Evolutionary conservation across 768 basidiomycete genomes (phyloP).

Genomic region (Lyophyllum decastes): DNA sequence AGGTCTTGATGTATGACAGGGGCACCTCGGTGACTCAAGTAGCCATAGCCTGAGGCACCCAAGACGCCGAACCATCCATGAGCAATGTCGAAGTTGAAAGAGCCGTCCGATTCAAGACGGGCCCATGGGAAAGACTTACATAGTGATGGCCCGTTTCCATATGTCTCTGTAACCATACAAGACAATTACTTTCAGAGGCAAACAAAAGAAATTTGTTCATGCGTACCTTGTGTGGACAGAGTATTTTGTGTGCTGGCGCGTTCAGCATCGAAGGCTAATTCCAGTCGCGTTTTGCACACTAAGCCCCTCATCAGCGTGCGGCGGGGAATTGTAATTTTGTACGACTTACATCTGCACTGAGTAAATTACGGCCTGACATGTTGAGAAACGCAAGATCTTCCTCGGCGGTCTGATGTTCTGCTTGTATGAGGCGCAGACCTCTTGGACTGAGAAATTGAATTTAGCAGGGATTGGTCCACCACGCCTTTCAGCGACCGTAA

Average conservation of each 20-base stretch:
- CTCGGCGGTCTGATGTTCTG: constrained; percentile 8
- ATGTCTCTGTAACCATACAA: too few species aligned
- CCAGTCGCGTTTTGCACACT: constrained; percentile 28
- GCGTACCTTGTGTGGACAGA: constrained; percentile 38
- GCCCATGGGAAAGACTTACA: constrained; percentile 44
- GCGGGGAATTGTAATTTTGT: background rate
- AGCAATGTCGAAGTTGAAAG: constrained; percentile 31
- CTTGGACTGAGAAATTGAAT: constrained; percentile 1
- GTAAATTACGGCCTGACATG: constrained; percentile 24
- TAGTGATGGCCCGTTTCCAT: too few species aligned
- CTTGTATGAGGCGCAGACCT: constrained; percentile 5
- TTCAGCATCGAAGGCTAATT: constrained; percentile 27
- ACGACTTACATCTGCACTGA: constrained; percentile 18
- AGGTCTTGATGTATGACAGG: constrained; percentile 28
- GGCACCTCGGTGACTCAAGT: constrained; percentile 39
- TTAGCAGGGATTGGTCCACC: constrained; percentile 2
- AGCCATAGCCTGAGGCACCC: constrained; percentile 37
- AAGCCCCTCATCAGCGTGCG: background rate
- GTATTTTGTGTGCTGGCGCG: constrained; percentile 22
- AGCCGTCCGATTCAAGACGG: constrained; percentile 40
- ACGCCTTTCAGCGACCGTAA: background rate
- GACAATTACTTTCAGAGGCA: background rate
- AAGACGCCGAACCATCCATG: constrained; percentile 37
- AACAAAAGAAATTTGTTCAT: constrained; percentile 21
- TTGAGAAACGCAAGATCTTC: constrained; percentile 15